phyloP scores from a whole-genome alignment of 2,329 filamentous ascomycete genomes.

The Monosporascus sp. region DNA sequence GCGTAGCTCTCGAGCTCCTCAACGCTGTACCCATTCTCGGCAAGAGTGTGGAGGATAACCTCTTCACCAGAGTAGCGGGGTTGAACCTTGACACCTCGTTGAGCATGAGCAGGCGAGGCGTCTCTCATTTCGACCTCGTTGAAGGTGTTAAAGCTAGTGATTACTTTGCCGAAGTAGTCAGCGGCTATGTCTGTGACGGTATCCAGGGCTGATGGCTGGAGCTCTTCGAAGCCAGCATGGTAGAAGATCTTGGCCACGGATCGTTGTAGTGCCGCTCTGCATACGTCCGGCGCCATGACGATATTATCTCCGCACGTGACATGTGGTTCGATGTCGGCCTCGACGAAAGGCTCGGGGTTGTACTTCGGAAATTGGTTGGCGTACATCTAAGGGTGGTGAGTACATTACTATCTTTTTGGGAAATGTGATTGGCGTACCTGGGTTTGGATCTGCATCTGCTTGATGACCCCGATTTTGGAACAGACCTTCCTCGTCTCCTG shows the following conservation, averaged over 20 bases:
- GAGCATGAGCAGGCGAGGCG: conserved; percentile 34
- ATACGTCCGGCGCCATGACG: conserved; percentile 77
- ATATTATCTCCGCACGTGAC: conserved; percentile 86
- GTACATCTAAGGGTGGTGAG: conserved; percentile 62
- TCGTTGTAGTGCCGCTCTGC: conserved; percentile 78
- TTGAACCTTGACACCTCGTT: conserved; percentile 43
- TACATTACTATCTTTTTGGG: conserved; percentile 4
- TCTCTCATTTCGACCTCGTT: conserved; percentile 75
- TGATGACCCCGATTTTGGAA: conserved; percentile 94
- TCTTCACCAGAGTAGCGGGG: conserved; percentile 78
- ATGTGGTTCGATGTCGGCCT: conserved; percentile 81
- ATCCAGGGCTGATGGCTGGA: conserved; percentile 90
- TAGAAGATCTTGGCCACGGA: conserved; percentile 95
- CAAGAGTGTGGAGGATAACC: conserved; percentile 77
- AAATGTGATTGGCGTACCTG: conserved; percentile 54
- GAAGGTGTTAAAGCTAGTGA: conserved; percentile 74
- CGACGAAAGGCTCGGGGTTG: conserved; percentile 80
- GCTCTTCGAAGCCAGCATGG: conserved; percentile 93
- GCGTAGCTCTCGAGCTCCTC: conserved; percentile 79
- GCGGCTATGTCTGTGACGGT: conserved; percentile 82
- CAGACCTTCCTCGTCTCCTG: conserved; percentile 95
- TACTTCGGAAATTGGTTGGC: conserved; percentile 98
- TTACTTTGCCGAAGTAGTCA: conserved; percentile 84
- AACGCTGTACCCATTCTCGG: conserved; percentile 78
- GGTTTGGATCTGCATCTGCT: conserved; percentile 98